A percentile compares a stretch with the other conserved stretches of the same genome.
Evolutionary conservation across 2,329 filamentous ascomycete species (phyloP).

Genomic region (Claviceps arundinis): DNA sequence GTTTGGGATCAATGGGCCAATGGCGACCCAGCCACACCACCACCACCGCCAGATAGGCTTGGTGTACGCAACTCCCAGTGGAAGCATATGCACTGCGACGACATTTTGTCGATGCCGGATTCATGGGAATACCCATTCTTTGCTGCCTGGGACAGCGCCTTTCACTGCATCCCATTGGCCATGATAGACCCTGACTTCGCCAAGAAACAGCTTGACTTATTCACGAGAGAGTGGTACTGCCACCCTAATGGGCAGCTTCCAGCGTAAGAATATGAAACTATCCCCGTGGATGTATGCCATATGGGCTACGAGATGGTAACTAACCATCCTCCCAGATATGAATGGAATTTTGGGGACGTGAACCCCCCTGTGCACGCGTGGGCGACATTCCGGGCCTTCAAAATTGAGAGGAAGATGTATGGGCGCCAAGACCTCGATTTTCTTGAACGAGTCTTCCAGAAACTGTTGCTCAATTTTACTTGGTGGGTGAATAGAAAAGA

Average conservation of each 20-base stretch:
- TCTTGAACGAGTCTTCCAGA: slow-evolving; percentile 91
- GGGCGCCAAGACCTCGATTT: slow-evolving; percentile 91
- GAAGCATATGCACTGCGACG: slow-evolving; percentile 91
- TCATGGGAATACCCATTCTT: slow-evolving; percentile 99
- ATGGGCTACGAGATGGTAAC: not conserved
- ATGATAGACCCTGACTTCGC: slow-evolving; percentile 98
- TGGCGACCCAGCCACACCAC: slow-evolving; percentile 76
- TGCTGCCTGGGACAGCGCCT: slow-evolving; percentile 92
- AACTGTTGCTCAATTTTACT: slow-evolving; percentile 88
- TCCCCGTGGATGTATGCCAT: not conserved
- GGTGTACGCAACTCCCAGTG: slow-evolving; percentile 75
- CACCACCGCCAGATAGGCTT: slow-evolving; percentile 70
- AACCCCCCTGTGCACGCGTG: slow-evolving; percentile 95
- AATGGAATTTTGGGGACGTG: slow-evolving; percentile 97
- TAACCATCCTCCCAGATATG: slow-evolving; percentile 38
- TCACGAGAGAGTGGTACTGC: slow-evolving; percentile 97
- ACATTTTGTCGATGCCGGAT: slow-evolving; percentile 94
- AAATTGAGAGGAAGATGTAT: slow-evolving; percentile 96
- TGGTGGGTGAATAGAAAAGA: slow-evolving; percentile 99
- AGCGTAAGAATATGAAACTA: slow-evolving; percentile 40
- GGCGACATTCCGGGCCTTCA: slow-evolving; percentile 92
- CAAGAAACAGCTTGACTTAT: slow-evolving; percentile 93
- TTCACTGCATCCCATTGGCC: slow-evolving; percentile 88
- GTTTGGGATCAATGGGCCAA: slow-evolving; percentile 98
- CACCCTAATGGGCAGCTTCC: slow-evolving; percentile 93